Evolutionary conservation across 1,139 yeast genomes (phyloP).

Genomic region (Arxiozyma heterogenica): DNA sequence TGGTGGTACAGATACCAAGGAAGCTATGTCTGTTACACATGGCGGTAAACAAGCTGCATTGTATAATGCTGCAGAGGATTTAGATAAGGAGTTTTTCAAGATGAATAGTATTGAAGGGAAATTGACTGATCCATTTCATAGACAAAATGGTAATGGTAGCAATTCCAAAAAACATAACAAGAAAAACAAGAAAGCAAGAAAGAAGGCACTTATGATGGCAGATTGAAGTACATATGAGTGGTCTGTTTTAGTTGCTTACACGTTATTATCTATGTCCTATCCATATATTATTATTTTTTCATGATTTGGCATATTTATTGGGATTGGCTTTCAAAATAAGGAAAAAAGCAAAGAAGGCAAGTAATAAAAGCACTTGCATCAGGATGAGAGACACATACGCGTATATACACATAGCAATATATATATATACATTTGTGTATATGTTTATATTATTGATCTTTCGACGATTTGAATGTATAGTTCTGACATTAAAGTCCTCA

Average conservation of each 20-base stretch:
- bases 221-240: not conserved
- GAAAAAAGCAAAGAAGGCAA: too few relatives aligned
- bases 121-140: slow-evolving; percentile 65
- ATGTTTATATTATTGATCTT: not conserved
- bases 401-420: too few relatives aligned
- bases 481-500: not conserved
- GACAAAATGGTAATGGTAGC: slow-evolving; percentile 31
- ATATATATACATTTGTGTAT: too few relatives aligned
- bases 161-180: slow-evolving; percentile 63
- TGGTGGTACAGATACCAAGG: slow-evolving; percentile 37
- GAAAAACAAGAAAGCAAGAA: slow-evolving; percentile 47
- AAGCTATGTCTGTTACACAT: slow-evolving; percentile 41
- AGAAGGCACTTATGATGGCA: slow-evolving; percentile 7
- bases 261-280: not conserved
- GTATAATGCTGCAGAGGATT: slow-evolving; percentile 65
- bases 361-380: too few relatives aligned
- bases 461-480: not conserved
- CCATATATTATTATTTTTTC: not conserved
- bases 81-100: slow-evolving; percentile 76
- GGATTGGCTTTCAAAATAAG: not conserved
- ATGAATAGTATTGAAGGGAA: slow-evolving; percentile 58
- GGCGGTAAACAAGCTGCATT: slow-evolving; percentile 81
- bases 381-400: not conserved
- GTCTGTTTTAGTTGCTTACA: not conserved
- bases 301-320: not conserved